Evolutionary conservation across 1,284 basidiomycete genomes (phyloP).

Genomic region (Lentinula novae-zelandiae): DNA sequence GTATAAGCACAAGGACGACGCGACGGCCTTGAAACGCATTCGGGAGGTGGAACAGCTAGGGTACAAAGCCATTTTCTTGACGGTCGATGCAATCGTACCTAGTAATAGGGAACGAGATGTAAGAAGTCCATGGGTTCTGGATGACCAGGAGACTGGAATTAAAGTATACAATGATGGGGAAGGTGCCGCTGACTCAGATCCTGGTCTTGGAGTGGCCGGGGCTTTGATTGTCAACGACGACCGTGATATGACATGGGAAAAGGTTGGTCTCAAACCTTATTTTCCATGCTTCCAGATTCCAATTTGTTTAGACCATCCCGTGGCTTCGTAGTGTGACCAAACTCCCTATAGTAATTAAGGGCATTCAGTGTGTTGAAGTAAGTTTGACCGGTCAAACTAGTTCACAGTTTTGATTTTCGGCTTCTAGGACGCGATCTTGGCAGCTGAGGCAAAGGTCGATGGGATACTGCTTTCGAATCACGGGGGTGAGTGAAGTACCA

Average conservation of each 20-base stretch:
- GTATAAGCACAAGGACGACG: slow-evolving; percentile 79
- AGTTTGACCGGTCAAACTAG: not conserved
- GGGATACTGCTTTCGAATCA: slow-evolving; percentile 92
- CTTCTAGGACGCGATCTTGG: slow-evolving; percentile 75
- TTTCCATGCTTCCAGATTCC: not conserved
- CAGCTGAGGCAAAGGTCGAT: slow-evolving; percentile 82
- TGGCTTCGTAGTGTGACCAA: slow-evolving; percentile 77
- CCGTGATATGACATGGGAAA: slow-evolving; percentile 70
- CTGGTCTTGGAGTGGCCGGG: slow-evolving; percentile 62
- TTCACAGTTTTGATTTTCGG: not conserved
- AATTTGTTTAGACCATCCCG: slow-evolving; percentile 54
- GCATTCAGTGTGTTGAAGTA: slow-evolving; percentile 75
- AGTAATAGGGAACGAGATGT: slow-evolving; percentile 86
- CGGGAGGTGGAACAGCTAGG: slow-evolving; percentile 68
- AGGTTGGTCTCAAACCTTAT: slow-evolving; percentile 30
- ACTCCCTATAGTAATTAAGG: slow-evolving; percentile 84
- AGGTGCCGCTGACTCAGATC: slow-evolving; percentile 24
- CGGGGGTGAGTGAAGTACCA: slow-evolving; percentile 56
- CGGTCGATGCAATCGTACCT: slow-evolving; percentile 85
- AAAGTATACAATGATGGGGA: slow-evolving; percentile 33
- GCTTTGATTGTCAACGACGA: slow-evolving; percentile 62
- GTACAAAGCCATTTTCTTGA: slow-evolving; percentile 86
- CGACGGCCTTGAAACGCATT: slow-evolving; percentile 68
- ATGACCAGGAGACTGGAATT: slow-evolving; percentile 52
- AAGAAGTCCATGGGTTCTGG: slow-evolving; percentile 56